These are phyloP conservation scores for Phaeodactylum tricornutum DNA, from an alignment of 108 stramenopile species.

Conservation along the genomic window DNA sequence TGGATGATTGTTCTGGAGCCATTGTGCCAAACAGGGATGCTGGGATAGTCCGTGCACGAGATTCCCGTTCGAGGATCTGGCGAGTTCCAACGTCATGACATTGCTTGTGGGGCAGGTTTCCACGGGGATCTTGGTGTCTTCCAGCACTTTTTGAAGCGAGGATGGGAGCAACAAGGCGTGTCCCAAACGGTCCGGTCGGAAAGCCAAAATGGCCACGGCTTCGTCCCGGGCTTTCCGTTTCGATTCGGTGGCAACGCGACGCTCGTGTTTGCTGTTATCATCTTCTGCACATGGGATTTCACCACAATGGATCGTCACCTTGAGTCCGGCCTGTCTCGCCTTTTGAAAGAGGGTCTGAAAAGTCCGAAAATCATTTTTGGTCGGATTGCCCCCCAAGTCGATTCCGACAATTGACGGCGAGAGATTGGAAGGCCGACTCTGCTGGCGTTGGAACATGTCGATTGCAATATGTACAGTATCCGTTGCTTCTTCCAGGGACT, in stretches of 20 bases:
- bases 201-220: constrained; percentile 29
- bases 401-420: constrained; percentile 58
- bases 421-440: too few relatives aligned
- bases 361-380: constrained; percentile 27
- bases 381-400: constrained; percentile 89
- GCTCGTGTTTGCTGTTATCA: not conserved
- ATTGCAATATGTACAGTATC: constrained; percentile 54
- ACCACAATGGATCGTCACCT: constrained; percentile 69
- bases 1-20: constrained; percentile 34
- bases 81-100: constrained; percentile 64
- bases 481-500: constrained; percentile 21
- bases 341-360: constrained; percentile 39
- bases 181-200: constrained; percentile 56
- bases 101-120: constrained; percentile 75
- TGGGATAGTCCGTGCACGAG: constrained; percentile 38
- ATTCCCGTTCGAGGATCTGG: constrained; percentile 26
- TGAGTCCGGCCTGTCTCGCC: constrained; percentile 42
- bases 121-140: constrained; percentile 31
- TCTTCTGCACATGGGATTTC: constrained; percentile 31
- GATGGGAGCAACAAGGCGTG: constrained; percentile 47
- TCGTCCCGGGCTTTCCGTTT: constrained; percentile 20
- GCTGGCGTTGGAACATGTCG: too few relatives aligned
- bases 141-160: constrained; percentile 18
- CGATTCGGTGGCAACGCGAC: not conserved
- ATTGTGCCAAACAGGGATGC: constrained; percentile 40